Evolutionary conservation across 805 yeast species (phyloP).

Genomic region (Ogataea haglerorum): DNA sequence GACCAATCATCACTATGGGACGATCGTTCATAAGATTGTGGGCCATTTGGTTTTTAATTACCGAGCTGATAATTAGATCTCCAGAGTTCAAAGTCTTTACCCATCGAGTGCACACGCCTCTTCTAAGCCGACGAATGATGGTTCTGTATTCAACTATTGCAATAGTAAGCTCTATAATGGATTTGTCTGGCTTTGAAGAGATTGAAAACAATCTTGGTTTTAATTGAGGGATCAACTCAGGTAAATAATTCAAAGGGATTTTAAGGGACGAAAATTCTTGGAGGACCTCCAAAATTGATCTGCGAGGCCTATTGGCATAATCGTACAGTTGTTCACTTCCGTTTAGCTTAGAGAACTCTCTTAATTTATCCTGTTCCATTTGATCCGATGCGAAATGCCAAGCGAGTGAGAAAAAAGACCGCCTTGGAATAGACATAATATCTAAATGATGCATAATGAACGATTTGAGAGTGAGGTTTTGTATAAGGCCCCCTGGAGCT

Average conservation of each 20-base stretch:
- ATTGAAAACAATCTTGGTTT: conserved; percentile 84
- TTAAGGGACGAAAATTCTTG: conserved; percentile 74
- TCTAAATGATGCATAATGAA: conserved; percentile 79
- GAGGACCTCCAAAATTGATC: conserved; percentile 81
- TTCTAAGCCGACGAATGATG: conserved; percentile 66
- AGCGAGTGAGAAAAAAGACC: conserved; percentile 71
- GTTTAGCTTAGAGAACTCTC: conserved; percentile 67
- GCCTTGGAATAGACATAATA: conserved; percentile 74
- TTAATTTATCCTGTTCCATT: conserved; percentile 70
- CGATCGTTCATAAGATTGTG: conserved; percentile 31
- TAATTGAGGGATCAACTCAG: conserved; percentile 75
- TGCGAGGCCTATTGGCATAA: conserved; percentile 89
- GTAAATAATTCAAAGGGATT: conserved; percentile 70
- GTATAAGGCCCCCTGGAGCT: conserved; percentile 44
- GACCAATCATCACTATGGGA: conserved; percentile 74
- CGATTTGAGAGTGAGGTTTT: conserved; percentile 63
- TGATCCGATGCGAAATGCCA: conserved; percentile 76
- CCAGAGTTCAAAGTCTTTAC: conserved; percentile 47
- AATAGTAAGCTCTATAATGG: conserved; percentile 60
- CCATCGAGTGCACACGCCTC: conserved; percentile 83
- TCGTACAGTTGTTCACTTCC: conserved; percentile 81
- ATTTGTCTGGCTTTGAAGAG: conserved; percentile 53
- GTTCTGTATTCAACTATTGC: conserved; percentile 89
- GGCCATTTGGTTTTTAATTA: conserved; percentile 38
- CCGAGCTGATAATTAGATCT: conserved; percentile 49